Evolutionary conservation across 148 eudicot genomes (phyloP), one percentile per base, ranked within the genome.

Genomic region (Vaccinium corymbosum): DNA sequence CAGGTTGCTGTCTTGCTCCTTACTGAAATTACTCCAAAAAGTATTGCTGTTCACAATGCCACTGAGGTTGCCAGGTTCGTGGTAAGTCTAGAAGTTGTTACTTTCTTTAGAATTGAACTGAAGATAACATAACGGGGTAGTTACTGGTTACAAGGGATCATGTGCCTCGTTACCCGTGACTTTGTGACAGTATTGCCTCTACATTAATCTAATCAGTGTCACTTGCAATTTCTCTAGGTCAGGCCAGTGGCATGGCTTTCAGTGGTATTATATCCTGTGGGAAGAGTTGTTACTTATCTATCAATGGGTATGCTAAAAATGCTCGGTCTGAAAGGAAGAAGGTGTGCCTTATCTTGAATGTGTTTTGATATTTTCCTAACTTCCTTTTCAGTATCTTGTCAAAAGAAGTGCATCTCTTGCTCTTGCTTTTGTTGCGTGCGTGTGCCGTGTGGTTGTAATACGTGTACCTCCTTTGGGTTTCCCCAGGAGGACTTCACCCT

Each of bases 171-270:
- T 16, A 62, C 55, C 3, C 11, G 27, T 51, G 25, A 49, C 7
- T 50, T 35, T 11, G 61, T 53, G 83, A 3, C 81, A 14, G 55
- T 68, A 19, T 52, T 46, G 46, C 13, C 53, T 79, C 59, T 48
- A 48, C 19, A 6, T 72, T 49, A 4, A 3, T 53, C 79, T 85
- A 22, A 68, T 53, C 46, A 81, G n/a, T 87, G 32, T 81, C 27
- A 35, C 74, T 78, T 56, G 80, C 85, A 76, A 87, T 91, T 70
- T 87, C 83, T 89, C 80, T 90, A 97, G 99, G 99, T 93, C 87
- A 94, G 98, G 91, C 99, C 99, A 78, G 98, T 97, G 83, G 99
- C 99, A 10, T 97, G 98, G 99, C 99, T 97, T 92, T 97, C 99
- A 35, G 78, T 93, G 78, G 85, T 97, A 80, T 78, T 97, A 82